Evolutionary conservation across 1,284 basidiomycete genomes (phyloP), one percentile per base, ranked within the genome.

Genomic region (Schizophyllum amplum): DNA sequence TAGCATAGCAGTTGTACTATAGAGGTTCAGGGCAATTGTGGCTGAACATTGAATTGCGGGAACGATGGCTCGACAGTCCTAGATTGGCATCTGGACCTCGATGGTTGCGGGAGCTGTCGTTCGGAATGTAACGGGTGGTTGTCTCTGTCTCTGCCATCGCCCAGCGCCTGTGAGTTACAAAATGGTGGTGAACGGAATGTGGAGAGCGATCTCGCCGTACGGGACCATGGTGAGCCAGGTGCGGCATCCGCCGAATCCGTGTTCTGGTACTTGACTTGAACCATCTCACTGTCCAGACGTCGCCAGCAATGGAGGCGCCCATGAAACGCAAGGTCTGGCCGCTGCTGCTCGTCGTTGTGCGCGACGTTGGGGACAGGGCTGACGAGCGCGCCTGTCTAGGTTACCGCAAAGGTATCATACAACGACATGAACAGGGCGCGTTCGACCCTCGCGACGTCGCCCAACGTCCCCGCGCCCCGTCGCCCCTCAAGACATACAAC

Each of bases 401-500:
- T 79, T 56, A 74, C 75, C 25, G 74, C 74, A 47, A 74, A 69
- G 60, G 62, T 64, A 65, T 55, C 57, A 24, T 55, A 61, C 48
- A 50, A 50, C 48, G 24, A 50, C 24, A 21, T 22, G 48, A 50
- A 50, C 21, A 11, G 21, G 48, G 21, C 48, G 24, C 33, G 33
- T 42, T 42, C 33, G 33, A 42, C 33, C 33, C 33, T 42, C 33
- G 33, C 33, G 54, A 24, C 59, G 15, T 47, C 60, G 6, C 54
- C 58, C 49, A 65, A 65, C 52, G 51, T 59, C 42, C 70, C 47
- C 72, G 81, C 47, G 78, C 81, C 4, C 64, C 68, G 17, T 83
- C 82, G 4, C 85, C 86, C 24, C 67, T 72, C 57, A 85, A 84
- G 59, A 69, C 71, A 2, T 63, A 71, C 47, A 61, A 67, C 1